Evolutionary conservation across 306 rosid genomes (phyloP).

Genomic region (Alnus glutinosa): DNA sequence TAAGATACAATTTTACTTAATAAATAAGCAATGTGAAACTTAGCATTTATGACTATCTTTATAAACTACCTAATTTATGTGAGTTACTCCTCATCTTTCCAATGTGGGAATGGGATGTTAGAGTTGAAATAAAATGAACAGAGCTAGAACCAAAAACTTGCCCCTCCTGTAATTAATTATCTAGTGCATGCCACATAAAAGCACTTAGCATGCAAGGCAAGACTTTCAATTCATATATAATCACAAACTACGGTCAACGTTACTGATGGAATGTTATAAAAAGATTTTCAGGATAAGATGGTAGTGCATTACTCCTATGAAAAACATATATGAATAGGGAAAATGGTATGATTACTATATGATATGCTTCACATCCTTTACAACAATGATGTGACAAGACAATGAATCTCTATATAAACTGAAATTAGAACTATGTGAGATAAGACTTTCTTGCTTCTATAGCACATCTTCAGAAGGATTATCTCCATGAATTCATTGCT

Average conservation of each 20-base stretch:
- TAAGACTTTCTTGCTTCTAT: background rate
- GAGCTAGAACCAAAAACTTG: too few species aligned
- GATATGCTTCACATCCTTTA: background rate
- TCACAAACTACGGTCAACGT: background rate
- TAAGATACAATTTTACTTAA: too few species aligned
- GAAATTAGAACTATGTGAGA: background rate
- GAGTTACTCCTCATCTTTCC: too few species aligned
- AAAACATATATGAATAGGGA: background rate
- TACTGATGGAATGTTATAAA: background rate
- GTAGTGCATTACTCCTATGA: background rate
- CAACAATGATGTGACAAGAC: slow-evolving; percentile 1
- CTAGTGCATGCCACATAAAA: background rate
- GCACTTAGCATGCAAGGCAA: background rate
- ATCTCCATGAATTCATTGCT: background rate
- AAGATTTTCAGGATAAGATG: background rate
- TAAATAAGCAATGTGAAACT: too few species aligned
- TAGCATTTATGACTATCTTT: too few species aligned
- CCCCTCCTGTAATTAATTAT: too few species aligned
- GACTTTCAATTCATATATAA: background rate
- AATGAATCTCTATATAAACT: background rate
- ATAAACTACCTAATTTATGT: too few species aligned
- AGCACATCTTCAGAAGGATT: background rate
- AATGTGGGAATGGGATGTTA: too few species aligned
- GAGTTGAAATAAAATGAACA: too few species aligned
- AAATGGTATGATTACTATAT: background rate